These are phyloP conservation scores for Coprinopsis sp. DNA, from an alignment of 768 basidiomycete genomes.

Conservation along the genomic window DNA sequence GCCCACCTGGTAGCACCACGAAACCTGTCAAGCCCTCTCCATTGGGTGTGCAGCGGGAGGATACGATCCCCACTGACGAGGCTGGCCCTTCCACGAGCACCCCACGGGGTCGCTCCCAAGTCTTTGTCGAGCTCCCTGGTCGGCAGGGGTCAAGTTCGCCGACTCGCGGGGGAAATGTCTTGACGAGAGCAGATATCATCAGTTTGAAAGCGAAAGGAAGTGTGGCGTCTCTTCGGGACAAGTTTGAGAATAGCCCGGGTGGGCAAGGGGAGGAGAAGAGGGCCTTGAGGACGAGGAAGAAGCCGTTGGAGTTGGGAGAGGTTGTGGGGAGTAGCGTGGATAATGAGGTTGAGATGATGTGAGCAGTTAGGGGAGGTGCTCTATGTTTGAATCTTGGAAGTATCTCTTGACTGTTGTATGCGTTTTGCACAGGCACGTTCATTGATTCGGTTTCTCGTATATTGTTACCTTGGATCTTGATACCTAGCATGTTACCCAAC, in stretches of 20 bases:
- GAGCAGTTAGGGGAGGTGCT: too few species aligned
- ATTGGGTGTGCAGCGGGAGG: background rate
- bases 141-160: background rate
- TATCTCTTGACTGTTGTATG: too few species aligned
- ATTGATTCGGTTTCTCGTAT: too few species aligned
- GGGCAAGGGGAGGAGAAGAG: slow-evolving; percentile 1
- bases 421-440: too few species aligned
- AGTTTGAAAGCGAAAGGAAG: slow-evolving; percentile 1
- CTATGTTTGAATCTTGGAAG: too few species aligned
- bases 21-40: slow-evolving; percentile 1
- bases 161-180: background rate
- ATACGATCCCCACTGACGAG: background rate
- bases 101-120: background rate
- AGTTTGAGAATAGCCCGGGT: slow-evolving; percentile 5
- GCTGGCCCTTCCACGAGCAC: background rate
- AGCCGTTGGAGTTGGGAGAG: slow-evolving; percentile 4
- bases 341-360: slow-evolving; percentile 5
- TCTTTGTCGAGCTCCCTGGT: background rate
- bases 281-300: background rate
- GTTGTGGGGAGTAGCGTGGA: slow-evolving; percentile 13
- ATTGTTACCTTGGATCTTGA: too few species aligned
- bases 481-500: too few species aligned
- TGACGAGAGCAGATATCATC: background rate
- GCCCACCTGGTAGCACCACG: background rate
- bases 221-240: slow-evolving; percentile 3